Base-by-base conservation (phyloP, 2,329 filamentous ascomycete genomes). In the Beauveria pseudobassiana region DNA sequence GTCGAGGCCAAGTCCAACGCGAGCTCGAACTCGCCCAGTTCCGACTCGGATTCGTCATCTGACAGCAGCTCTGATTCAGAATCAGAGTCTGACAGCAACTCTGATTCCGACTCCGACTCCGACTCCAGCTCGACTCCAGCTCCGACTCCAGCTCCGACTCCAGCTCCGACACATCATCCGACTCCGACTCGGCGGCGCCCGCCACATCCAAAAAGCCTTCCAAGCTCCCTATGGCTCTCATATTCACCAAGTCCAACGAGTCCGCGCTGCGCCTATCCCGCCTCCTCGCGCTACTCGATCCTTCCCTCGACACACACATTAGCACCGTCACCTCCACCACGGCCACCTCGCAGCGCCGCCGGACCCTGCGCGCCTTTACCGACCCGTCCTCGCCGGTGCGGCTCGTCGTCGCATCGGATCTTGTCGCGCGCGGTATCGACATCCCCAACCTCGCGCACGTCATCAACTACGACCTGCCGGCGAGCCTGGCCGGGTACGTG, bases 211-310 rank as follows among this genome's bases (percentile, higher is more conserved):
- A 53, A 40, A 65, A 20, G 40, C 58, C 58, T 20, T 28, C 64
- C 66, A 64, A 45, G 24, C 63, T 72, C 20, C 76, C 79, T 34
- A 77, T 77, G 3, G 85, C 88, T 12, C 81, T 98, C 42, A 86
- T 98, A 66, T 98, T 98, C 72, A 93, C 92, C 52, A 91, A 91
- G 68, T 96, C 90, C 62, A 96, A 93, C 71, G 92, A 96, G 72
- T 86, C 88, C 20, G 91, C 93, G 1, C 82, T 90, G n/a, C 89
- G 95, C 63, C 82, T 98, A n/a, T 87, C 89, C 1, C 88, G 91
- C 22, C 85, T 98, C 0, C 80, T 98, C 12, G 77, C 80, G 1
- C 77, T 93, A 1, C 79, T 96, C 24, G 79, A 84, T 20, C 86
- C 87, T 0, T 72, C 78, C 0, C 76, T 88, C 40, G 76, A 81